Percentiles rank a stretch among this genome's conserved stretches.
phyloP scores from a whole-genome alignment of 163 green algal genomes.

The Botryococcus braunii region DNA sequence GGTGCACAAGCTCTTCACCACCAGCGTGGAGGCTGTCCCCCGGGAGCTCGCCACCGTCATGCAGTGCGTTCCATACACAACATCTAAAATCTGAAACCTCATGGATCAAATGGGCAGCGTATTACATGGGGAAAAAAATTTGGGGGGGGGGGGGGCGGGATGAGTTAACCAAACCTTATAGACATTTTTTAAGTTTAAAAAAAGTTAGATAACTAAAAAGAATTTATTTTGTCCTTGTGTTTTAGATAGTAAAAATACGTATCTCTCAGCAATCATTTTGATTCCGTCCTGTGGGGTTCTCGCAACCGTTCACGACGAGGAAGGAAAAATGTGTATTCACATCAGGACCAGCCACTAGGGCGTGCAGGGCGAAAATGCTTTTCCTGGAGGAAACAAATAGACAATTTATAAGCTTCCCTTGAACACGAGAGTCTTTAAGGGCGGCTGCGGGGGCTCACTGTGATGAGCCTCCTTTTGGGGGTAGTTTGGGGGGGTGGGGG shows the following conservation, averaged over 20 bases:
- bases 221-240: no score
- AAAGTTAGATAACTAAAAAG: no score
- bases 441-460: no score
- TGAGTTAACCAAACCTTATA: neutral
- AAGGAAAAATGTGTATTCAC: no score
- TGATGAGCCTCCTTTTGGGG: no score
- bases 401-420: no score
- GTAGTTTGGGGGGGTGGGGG: no score
- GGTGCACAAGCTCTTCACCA: constrained; percentile 71
- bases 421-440: no score
- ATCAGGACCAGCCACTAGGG: no score
- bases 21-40: constrained; percentile 23
- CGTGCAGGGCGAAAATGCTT: no score
- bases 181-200: neutral
- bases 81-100: neutral
- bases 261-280: neutral
- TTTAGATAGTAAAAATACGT: neutral
- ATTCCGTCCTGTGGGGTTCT: neutral
- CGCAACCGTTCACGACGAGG: no score
- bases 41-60: constrained; percentile 39
- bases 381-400: no score
- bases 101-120: neutral
- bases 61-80: constrained; percentile 5
- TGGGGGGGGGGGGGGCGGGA: neutral
- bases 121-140: neutral